A percentile compares a stretch with the other conserved stretches of the same genome.
Conservation (phyloP, 2,329 filamentous ascomycete genomes). For the Aphanoascus verrucosus region DNA sequence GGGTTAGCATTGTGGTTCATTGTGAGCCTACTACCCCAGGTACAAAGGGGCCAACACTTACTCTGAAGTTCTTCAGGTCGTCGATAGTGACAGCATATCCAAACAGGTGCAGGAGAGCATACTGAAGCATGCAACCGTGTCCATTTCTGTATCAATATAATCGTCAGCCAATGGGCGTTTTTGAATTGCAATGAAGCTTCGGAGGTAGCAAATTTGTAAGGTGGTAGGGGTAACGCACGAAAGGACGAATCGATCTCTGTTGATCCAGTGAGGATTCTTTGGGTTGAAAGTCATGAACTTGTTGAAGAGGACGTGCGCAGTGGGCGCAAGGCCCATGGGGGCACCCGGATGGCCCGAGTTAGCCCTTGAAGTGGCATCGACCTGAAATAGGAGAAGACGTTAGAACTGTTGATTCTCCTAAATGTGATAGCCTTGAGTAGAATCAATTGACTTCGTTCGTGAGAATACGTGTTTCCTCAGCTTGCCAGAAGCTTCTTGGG, state of each 20-base stretch:
- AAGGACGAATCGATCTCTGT: constrained; percentile 96
- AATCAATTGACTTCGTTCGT: not conserved
- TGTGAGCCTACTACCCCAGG: not conserved
- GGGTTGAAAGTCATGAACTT: constrained; percentile 99
- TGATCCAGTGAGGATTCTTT: constrained; percentile 94
- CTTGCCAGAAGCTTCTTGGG: not conserved
- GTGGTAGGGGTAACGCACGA: constrained; percentile 57
- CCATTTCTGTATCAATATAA: constrained; percentile 58
- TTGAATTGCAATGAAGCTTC: not conserved
- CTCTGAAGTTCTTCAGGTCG: constrained; percentile 92
- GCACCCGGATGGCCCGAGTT: constrained; percentile 98
- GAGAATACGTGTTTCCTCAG: not conserved
- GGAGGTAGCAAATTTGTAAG: not conserved
- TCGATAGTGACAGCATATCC: constrained; percentile 79
- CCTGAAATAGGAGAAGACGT: constrained; percentile 42
- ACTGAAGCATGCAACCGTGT: constrained; percentile 98
- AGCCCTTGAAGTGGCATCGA: constrained; percentile 90
- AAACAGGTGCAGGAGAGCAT: constrained; percentile 93
- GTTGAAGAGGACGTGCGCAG: constrained; percentile 95
- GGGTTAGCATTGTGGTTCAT: constrained; percentile 11
- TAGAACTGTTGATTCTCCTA: not conserved
- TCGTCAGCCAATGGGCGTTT: not conserved
- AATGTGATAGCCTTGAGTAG: not conserved
- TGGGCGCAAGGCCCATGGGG: constrained; percentile 92
- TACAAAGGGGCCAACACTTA: constrained; percentile 42